These are phyloP conservation scores for Rosa multiflora DNA, from an alignment of 306 rosid genomes.

Conservation along the genomic window DNA sequence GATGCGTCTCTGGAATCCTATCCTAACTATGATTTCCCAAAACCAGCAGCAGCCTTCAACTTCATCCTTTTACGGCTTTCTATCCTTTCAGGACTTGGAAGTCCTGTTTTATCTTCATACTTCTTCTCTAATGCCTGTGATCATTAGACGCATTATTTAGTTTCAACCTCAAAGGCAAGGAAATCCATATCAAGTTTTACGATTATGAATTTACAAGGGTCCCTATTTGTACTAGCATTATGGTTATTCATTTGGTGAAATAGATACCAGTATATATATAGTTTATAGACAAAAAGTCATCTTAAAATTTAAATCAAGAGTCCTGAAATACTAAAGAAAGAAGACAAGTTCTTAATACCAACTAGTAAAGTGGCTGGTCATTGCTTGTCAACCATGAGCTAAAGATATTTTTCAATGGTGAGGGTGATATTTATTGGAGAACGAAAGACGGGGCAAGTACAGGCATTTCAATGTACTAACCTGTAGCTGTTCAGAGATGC, in stretches of 20 bases:
- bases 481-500: constrained; percentile 61
- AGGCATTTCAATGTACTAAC: constrained; percentile 40
- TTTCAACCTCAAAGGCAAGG: background rate
- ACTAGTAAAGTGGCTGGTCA: background rate
- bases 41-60: constrained; percentile 58
- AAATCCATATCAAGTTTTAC: background rate
- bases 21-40: constrained; percentile 53
- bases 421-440: constrained; percentile 4
- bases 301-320: background rate
- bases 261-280: background rate
- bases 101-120: constrained; percentile 63
- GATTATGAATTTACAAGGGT: background rate
- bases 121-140: constrained; percentile 76
- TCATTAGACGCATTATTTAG: constrained; percentile 9
- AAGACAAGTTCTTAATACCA: background rate
- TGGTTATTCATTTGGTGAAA: background rate
- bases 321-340: background rate
- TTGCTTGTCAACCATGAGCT: background rate
- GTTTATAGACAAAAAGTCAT: background rate
- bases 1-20: constrained; percentile 14
- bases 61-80: constrained; percentile 48
- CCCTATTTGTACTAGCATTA: background rate
- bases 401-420: background rate
- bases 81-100: constrained; percentile 78
- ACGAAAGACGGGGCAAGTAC: constrained; percentile 16